Evolutionary conservation across 2,329 filamentous ascomycete species (phyloP), one percentile per base, ranked within the genome.

Genomic region (Chaetothyriales sp.): DNA sequence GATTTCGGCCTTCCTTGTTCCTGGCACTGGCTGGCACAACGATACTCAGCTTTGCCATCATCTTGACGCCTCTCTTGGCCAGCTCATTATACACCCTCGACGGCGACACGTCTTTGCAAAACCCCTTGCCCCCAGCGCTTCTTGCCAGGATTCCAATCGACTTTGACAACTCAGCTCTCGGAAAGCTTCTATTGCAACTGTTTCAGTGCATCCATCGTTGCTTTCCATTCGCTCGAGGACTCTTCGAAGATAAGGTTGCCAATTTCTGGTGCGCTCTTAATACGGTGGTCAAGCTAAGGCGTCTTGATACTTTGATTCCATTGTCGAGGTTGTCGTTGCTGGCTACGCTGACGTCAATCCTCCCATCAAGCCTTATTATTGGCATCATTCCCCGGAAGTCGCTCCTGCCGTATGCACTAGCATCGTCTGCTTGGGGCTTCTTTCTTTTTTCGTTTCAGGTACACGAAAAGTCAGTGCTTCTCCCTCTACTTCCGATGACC

Each of bases 201-300:
- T 73, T 82, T 0, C 93, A 98, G 67, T 78, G 88, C 60, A 69
- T 95, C 9, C 86, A 95, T 65, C 83, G 92, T n/a, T 78, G 96
- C 51, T 96, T 98, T 61, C 92, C 93, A 0, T 95, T 98, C 63
- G 81, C 89, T 1, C 81, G 92, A n/a, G 92, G 92, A 2, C 71
- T 98, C 5, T 98, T 96, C 62, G 93, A 98, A 69, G 92, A 96
- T 71, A 98, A 98, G 68, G 93, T 98, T 18, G 92, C 92, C 62
- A 98, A 98, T 64, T 84, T 95, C 62, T 98, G 92, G 92, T 98
- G 92, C 64, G 83, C 88, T 3, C 74, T 90, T 51, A 59, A 61
- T 48, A 83, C 92, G 0, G 75, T 93, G 50, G 75, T 95, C 70
- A 98, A 98, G 69, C 78, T 98, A 39, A 53, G 51, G 15, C 78